Evolutionary conservation across 2,329 filamentous ascomycete species (phyloP).

Genomic region (Ophiostoma quercus): DNA sequence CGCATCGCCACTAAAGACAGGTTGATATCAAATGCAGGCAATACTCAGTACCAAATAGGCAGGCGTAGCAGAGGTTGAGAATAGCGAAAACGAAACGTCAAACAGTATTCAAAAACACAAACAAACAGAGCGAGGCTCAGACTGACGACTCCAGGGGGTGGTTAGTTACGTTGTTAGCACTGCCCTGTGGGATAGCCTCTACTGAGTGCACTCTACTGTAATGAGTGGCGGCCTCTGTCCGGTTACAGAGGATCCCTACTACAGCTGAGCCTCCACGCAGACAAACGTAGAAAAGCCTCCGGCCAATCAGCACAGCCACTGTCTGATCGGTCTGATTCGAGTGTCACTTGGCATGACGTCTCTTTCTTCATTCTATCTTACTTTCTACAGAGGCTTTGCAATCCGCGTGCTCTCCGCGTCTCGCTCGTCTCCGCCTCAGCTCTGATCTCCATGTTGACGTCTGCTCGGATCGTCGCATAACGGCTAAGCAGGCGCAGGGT

Average conservation of each 20-base stretch:
- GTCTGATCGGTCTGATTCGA: background rate
- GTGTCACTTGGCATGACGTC: background rate
- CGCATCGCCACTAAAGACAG: background rate
- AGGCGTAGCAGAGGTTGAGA: background rate
- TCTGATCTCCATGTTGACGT: background rate
- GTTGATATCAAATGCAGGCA: too few species aligned
- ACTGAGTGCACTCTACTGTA: background rate
- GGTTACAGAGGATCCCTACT: too few species aligned
- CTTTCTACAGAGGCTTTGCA: background rate
- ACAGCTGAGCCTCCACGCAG: too few species aligned
- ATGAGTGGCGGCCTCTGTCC: background rate
- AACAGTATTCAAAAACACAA: background rate
- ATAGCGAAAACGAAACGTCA: background rate
- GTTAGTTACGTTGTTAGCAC: background rate
- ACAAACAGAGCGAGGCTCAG: background rate
- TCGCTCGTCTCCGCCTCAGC: background rate
- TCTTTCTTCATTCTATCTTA: background rate
- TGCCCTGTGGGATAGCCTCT: background rate
- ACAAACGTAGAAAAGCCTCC: background rate
- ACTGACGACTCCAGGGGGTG: conserved; percentile 5
- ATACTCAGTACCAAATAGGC: background rate
- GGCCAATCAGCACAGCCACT: conserved; percentile 6
- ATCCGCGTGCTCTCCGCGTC: background rate
- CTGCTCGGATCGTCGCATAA: background rate
- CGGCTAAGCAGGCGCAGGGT: too few species aligned